Base-by-base conservation (phyloP, 2,329 filamentous ascomycete genomes). In the Ophiobolus disseminans region DNA sequence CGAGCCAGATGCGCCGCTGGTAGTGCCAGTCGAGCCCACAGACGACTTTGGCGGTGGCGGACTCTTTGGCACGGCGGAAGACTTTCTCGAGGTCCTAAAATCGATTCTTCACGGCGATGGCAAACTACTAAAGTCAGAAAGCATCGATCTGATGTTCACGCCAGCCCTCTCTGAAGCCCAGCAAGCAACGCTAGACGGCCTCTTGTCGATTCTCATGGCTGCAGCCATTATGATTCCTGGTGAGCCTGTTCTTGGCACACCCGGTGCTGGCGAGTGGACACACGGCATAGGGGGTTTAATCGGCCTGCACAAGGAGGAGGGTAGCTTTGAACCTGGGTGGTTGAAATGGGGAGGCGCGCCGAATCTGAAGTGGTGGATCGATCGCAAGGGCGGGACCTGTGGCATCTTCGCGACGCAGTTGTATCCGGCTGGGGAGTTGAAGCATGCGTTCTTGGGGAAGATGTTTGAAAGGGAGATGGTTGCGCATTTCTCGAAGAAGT, bases 341-440 rank as follows among this genome's bases (percentile, higher is more conserved):
- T 11, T 64, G 38, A 48, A 58, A 10, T 63, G 61, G 63, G 60
- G 53, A 17, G 64, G 64, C 20, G 50, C 51, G 13, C 62, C 62
- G 3, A 62, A 60, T 40, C 39, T 58, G 36, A 59, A 55, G 11
- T 63, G 64, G 65, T 67, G 63, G 59, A 60, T 68, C 28, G 66
- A 69, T 37, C 55, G 60, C n/a, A 39, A 54, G 31, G 56, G 55
- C 6, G 59, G 57, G 1, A 55, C 60, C 6, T 64, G 60, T 36
- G 67, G 61, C 8, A 38, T 69, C 13, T 65, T 57, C 31, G 64
- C 55, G 8, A 61, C 54, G 8, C 65, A 69, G 45, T 49, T 69
- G 3, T 39, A 40, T 19, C 66, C 65, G 3, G 47, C 57, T 13
- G 64, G 62, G 1, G 64, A 70, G 32, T 21, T 21, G 10, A 58